These are phyloP conservation scores for Globisporangium camurandrum DNA, from an alignment of 352 stramenopile genomes.

Conservation along the genomic window DNA sequence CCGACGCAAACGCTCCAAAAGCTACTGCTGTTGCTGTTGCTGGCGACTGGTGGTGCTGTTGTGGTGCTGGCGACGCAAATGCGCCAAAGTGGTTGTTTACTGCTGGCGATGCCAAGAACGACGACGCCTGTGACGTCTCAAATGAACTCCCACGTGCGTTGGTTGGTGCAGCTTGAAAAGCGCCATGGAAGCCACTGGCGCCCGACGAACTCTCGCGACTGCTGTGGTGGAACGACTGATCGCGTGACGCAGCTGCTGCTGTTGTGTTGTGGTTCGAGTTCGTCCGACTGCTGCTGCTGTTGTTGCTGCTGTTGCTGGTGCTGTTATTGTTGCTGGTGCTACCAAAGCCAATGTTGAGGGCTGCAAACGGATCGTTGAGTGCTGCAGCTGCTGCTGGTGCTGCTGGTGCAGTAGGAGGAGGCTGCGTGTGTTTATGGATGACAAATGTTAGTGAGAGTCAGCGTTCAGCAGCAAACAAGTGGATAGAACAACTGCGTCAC, in stretches of 20 bases:
- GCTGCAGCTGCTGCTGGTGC: conserved; percentile 10
- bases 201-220: conserved; percentile 3
- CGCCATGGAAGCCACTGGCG: conserved; percentile 10
- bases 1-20: no score
- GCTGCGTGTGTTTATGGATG: no score
- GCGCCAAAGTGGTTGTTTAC: no score
- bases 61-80: conserved; percentile 7
- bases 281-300: conserved; percentile 17
- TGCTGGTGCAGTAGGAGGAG: no score
- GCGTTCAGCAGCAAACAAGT: no score
- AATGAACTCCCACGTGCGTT: conserved; percentile 37
- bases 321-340: conserved; percentile 14
- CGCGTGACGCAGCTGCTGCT: neutral
- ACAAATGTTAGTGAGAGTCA: no score
- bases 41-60: conserved; percentile 3
- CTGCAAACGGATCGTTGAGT: conserved; percentile 69
- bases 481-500: no score
- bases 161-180: conserved; percentile 4
- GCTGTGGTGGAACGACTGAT: conserved; percentile 4
- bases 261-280: conserved; percentile 19
- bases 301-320: conserved; percentile 9
- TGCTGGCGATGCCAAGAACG: conserved; percentile 5
- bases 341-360: conserved; percentile 51
- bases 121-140: conserved; percentile 11
- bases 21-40: conserved; percentile 19